Conservation (phyloP, 2,329 filamentous ascomycete genomes). For the Teratosphaeria destructans region DNA sequence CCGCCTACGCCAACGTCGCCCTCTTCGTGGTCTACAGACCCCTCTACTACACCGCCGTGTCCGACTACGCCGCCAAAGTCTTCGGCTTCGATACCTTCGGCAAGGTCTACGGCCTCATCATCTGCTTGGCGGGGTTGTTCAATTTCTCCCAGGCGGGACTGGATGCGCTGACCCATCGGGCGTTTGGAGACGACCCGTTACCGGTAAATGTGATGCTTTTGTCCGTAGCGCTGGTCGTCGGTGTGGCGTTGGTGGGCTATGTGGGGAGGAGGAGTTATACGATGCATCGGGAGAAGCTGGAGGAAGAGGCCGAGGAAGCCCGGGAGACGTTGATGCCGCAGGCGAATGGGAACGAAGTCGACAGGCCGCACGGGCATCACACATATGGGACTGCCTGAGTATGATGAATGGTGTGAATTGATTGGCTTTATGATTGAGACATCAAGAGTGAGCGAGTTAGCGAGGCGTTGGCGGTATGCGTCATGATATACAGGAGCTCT, state of each 20-base stretch:
- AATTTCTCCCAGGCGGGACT: conserved; percentile 77
- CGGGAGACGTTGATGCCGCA: conserved; percentile 29
- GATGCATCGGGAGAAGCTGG: conserved; percentile 32
- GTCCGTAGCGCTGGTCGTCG: conserved; percentile 50
- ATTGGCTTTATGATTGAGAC: background rate
- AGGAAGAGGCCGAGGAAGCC: conserved; percentile 36
- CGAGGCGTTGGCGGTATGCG: background rate
- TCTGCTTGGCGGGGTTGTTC: conserved; percentile 71
- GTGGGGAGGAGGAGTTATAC: conserved; percentile 45
- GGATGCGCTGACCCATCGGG: conserved; percentile 65
- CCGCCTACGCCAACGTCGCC: conserved; percentile 63
- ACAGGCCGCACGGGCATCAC: conserved; percentile 20
- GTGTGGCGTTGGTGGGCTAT: conserved; percentile 54
- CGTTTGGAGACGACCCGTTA: conserved; percentile 61
- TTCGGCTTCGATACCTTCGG: conserved; percentile 92
- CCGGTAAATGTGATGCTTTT: conserved; percentile 67
- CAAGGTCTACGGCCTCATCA: conserved; percentile 86
- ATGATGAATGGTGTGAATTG: background rate
- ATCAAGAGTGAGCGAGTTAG: background rate
- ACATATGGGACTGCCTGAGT: conserved; percentile 18
- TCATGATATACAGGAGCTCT: background rate
- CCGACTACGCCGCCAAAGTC: conserved; percentile 79
- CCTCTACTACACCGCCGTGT: conserved; percentile 83
- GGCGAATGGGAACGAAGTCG: conserved; percentile 15
- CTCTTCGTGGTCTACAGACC: conserved; percentile 79